These are phyloP conservation scores for Metarhizium rileyi DNA, from an alignment of 2,329 filamentous ascomycete species.

Conservation along the genomic window DNA sequence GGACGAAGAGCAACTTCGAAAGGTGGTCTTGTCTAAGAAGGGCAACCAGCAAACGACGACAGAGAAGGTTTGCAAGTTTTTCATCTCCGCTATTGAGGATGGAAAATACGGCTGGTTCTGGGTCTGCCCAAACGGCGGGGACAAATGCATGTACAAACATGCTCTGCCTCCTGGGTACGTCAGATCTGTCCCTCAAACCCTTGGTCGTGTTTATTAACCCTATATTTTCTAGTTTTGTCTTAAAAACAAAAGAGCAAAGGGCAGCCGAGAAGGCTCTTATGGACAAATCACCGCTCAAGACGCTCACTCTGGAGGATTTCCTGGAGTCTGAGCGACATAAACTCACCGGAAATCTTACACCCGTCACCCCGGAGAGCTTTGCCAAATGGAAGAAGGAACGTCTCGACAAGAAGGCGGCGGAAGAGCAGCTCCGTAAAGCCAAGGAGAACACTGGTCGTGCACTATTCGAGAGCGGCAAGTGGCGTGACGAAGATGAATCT, in stretches of 20 bases:
- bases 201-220: slow-evolving; percentile 14
- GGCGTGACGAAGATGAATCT: slow-evolving; percentile 59
- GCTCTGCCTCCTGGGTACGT: slow-evolving; percentile 86
- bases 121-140: slow-evolving; percentile 90
- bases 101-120: slow-evolving; percentile 99
- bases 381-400: slow-evolving; percentile 96
- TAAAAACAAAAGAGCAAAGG: slow-evolving; percentile 96
- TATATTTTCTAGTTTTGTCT: slow-evolving; percentile 58
- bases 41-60: slow-evolving; percentile 92
- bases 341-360: slow-evolving; percentile 81
- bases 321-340: slow-evolving; percentile 94
- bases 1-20: slow-evolving; percentile 92
- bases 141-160: slow-evolving; percentile 98
- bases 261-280: slow-evolving; percentile 90
- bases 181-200: background rate
- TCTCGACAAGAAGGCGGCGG: slow-evolving; percentile 88
- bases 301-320: slow-evolving; percentile 94
- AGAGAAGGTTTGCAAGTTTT: slow-evolving; percentile 98
- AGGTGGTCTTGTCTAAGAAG: slow-evolving; percentile 90
- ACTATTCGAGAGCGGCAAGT: slow-evolving; percentile 94
- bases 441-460: slow-evolving; percentile 94
- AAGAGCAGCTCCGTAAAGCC: slow-evolving; percentile 78
- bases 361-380: slow-evolving; percentile 86
- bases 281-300: slow-evolving; percentile 92
- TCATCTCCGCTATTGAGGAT: slow-evolving; percentile 94